Conservation (phyloP, 108 stramenopile species). For the Nitzschia inconspicua region DNA sequence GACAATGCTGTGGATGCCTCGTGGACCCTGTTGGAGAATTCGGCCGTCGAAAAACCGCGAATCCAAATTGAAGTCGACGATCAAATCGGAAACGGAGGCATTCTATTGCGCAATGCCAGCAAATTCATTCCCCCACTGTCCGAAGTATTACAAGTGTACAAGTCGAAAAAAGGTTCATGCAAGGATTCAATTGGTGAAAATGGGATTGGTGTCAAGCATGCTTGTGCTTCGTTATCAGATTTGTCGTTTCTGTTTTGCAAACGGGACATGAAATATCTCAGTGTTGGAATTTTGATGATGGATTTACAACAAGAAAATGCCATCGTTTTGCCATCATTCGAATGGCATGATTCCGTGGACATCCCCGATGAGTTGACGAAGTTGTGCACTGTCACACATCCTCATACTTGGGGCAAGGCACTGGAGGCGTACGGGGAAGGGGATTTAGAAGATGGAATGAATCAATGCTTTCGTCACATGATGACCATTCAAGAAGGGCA, state of each 20-base stretch:
- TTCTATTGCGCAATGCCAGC: constrained; percentile 51
- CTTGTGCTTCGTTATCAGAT: constrained; percentile 50
- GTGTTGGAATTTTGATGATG: constrained; percentile 49
- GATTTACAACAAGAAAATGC: constrained; percentile 43
- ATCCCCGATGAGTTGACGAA: neutral
- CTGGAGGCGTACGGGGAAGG: constrained; percentile 18
- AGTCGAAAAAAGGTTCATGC: constrained; percentile 36
- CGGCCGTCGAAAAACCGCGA: neutral
- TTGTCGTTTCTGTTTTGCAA: constrained; percentile 46
- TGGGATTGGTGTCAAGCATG: constrained; percentile 76
- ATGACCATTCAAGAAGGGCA: constrained; percentile 1
- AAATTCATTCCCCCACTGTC: constrained; percentile 38
- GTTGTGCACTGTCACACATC: constrained; percentile 1
- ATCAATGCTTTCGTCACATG: constrained; percentile 36
- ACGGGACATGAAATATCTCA: neutral
- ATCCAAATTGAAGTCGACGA: constrained; percentile 21
- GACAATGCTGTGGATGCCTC: constrained; percentile 77
- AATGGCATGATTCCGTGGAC: neutral
- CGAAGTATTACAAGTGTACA: constrained; percentile 54
- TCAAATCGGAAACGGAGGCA: constrained; percentile 26
- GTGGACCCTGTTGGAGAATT: constrained; percentile 14
- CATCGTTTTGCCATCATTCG: constrained; percentile 25
- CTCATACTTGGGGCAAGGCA: constrained; percentile 14
- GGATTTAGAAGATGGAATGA: constrained; percentile 31
- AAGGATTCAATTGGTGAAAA: constrained; percentile 65